Conservation (phyloP, 163 green algal species). For the Scenedesmus sp. region DNA sequence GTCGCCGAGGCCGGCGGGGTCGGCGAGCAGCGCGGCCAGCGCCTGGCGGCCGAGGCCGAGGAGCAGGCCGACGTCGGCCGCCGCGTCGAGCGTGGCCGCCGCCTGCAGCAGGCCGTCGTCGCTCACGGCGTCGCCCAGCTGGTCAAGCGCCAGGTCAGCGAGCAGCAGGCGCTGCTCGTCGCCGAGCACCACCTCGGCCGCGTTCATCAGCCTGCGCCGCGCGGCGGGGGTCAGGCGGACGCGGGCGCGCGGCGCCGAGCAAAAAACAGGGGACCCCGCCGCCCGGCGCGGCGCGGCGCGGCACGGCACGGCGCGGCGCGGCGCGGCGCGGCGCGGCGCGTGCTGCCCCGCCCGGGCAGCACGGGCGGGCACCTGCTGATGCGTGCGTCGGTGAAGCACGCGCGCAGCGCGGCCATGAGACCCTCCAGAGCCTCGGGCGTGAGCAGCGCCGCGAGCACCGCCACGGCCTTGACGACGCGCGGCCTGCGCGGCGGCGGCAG, state of each 20-base stretch:
- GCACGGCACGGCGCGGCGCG: too few species aligned
- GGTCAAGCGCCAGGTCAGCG: constrained; percentile 14
- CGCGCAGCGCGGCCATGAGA: neutral
- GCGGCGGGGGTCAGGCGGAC: neutral
- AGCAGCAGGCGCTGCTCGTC: constrained; percentile 6
- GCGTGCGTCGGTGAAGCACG: constrained; percentile 5
- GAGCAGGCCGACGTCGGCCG: constrained; percentile 26
- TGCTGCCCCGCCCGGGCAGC: too few species aligned
- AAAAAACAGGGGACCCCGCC: too few species aligned
- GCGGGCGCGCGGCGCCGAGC: too few species aligned
- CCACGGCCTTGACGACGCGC: constrained; percentile 37
- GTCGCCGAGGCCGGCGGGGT: neutral
- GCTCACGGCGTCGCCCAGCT: constrained; percentile 6
- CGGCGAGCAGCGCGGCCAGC: constrained; percentile 5
- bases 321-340: too few species aligned
- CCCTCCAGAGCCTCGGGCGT: constrained; percentile 7
- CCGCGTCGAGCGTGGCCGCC: constrained; percentile 25
- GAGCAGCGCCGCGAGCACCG: constrained; percentile 15
- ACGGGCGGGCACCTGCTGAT: constrained; percentile 1
- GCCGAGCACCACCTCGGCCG: constrained; percentile 25
- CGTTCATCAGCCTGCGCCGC: constrained; percentile 44
- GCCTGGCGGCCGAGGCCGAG: neutral
- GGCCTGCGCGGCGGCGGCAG: constrained; percentile 18
- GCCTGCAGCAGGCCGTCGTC: constrained; percentile 27
- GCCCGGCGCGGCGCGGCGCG: too few species aligned